These are phyloP conservation scores for Solanum medicagineum DNA, from an alignment of 257 asterid species.

Conservation along the genomic window DNA sequence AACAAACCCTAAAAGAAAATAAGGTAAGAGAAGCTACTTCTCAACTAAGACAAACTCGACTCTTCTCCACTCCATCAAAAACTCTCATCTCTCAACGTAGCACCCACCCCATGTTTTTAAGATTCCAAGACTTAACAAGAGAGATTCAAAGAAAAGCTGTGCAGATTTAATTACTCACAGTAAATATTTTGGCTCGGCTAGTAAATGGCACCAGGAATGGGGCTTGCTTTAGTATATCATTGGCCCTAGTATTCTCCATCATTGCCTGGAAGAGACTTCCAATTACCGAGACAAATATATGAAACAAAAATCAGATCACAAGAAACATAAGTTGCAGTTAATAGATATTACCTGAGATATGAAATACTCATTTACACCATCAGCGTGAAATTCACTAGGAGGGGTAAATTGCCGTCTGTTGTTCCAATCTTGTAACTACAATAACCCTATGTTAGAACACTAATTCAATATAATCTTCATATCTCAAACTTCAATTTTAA, in stretches of 20 bases:
- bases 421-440: conserved; percentile 97
- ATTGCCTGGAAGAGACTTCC: conserved; percentile 46
- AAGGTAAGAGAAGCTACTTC: neutral
- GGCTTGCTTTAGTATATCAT: conserved; percentile 79
- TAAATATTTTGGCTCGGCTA: conserved; percentile 80
- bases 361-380: conserved; percentile 77
- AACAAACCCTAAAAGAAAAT: neutral
- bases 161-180: conserved; percentile 45
- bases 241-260: conserved; percentile 71
- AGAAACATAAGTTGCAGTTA: neutral
- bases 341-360: conserved; percentile 62
- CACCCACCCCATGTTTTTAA: neutral
- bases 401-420: conserved; percentile 80
- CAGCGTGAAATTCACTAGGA: conserved; percentile 91
- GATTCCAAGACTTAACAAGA: neutral
- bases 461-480: neutral
- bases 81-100: neutral
- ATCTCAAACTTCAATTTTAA: neutral
- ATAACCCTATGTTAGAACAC: neutral
- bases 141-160: neutral
- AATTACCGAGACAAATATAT: neutral
- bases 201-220: conserved; percentile 98
- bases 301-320: neutral
- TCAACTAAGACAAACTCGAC: neutral
- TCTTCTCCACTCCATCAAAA: neutral